phyloP scores from a whole-genome alignment of 1,139 yeast species.

The Candida albicans region DNA sequence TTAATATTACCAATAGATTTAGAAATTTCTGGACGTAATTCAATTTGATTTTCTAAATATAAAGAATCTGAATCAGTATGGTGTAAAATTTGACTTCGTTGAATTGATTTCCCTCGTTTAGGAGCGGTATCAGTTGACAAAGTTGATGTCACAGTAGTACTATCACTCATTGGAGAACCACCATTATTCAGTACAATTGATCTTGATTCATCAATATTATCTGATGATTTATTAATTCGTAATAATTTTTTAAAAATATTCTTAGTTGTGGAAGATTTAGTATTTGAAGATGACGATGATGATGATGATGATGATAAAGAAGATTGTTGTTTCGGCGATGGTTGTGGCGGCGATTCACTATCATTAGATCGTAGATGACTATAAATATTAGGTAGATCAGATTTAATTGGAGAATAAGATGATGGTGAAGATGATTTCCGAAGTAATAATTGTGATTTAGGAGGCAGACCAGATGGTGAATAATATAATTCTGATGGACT shows the following conservation, averaged over 20 bases:
- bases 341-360: constrained; percentile 5
- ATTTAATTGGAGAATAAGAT: constrained; percentile 25
- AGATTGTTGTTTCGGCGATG: no score
- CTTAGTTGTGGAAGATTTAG: constrained; percentile 8
- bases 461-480: constrained; percentile 3
- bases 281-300: not conserved
- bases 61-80: constrained; percentile 4
- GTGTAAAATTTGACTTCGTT: constrained; percentile 4
- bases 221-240: constrained; percentile 15
- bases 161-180: no score
- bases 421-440: constrained; percentile 15
- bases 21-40: constrained; percentile 12
- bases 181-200: no score
- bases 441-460: constrained; percentile 1
- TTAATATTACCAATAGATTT: constrained; percentile 17
- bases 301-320: not conserved
- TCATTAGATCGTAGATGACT: constrained; percentile 27
- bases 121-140: not conserved
- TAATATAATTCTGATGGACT: constrained; percentile 10
- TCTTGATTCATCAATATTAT: constrained; percentile 9
- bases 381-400: constrained; percentile 23
- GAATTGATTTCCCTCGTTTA: constrained; percentile 6
- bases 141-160: not conserved
- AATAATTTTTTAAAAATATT: constrained; percentile 16
- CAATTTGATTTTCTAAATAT: constrained; percentile 7